Evolutionary conservation across 768 basidiomycete species (phyloP).

Genomic region (Epithele typhae): DNA sequence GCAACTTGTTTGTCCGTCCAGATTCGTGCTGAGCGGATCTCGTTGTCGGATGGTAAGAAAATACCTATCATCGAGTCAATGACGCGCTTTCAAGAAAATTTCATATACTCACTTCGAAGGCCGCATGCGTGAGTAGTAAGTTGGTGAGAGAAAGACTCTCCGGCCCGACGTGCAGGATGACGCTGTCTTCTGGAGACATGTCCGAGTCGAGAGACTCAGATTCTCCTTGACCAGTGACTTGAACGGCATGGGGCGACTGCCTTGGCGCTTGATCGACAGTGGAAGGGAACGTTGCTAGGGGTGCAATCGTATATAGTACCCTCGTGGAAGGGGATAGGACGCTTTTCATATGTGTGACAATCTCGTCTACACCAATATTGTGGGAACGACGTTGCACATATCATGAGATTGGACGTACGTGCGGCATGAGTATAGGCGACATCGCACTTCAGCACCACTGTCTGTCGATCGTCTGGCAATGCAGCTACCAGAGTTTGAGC

Average conservation of each 20-base stretch:
- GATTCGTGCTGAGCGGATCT: conserved; percentile 53
- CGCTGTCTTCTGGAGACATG: conserved; percentile 23
- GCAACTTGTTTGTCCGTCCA: conserved; percentile 65
- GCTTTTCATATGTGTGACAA: conserved; percentile 28
- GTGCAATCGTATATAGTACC: conserved; percentile 35
- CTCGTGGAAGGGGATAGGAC: conserved; percentile 22
- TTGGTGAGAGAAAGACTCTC: conserved; percentile 83
- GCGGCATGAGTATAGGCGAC: conserved; percentile 70
- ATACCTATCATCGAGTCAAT: conserved; percentile 44
- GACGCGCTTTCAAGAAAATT: too few species aligned
- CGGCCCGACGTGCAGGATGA: conserved; percentile 64
- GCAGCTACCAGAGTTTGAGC: conserved; percentile 35
- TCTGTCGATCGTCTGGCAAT: conserved; percentile 14
- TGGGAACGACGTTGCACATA: neutral
- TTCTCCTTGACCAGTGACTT: neutral
- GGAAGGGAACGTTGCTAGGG: conserved; percentile 19
- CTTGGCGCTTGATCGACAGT: neutral
- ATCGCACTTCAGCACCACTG: conserved; percentile 64
- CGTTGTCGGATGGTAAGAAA: conserved; percentile 66
- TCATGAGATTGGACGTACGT: conserved; percentile 37
- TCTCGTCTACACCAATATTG: conserved; percentile 25
- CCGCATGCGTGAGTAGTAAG: conserved; percentile 76
- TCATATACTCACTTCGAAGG: conserved; percentile 43
- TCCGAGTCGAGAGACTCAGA: neutral
- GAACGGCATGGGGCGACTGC: neutral